These are phyloP conservation scores for Circinella umbellata DNA, from an alignment of 371 early-diverging fungal species.

Conservation along the genomic window DNA sequence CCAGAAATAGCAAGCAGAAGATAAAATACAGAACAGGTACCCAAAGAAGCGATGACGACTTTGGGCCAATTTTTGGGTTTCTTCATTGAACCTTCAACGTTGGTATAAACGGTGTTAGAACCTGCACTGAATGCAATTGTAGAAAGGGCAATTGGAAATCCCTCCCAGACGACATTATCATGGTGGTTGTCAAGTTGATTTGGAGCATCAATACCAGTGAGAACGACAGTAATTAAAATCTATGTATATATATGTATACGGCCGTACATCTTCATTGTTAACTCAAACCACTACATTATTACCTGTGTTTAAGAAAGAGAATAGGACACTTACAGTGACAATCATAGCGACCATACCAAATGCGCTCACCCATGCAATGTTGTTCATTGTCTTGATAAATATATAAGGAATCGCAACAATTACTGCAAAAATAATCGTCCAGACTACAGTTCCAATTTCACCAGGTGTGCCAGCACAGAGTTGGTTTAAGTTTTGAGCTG, in stretches of 20 bases:
- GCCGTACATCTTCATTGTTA: too few species aligned
- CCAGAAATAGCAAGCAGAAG: conserved; percentile 74
- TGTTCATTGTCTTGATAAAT: conserved; percentile 61
- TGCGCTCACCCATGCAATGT: conserved; percentile 64
- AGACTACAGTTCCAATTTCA: conserved; percentile 40
- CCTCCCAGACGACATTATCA: conserved; percentile 51
- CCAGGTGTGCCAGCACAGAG: conserved; percentile 38
- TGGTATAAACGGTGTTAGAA: conserved; percentile 82
- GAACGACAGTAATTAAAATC: conserved; percentile 43
- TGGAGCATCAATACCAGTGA: conserved; percentile 27
- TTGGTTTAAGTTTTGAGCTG: conserved; percentile 54
- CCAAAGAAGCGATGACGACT: conserved; percentile 67
- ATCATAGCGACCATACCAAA: conserved; percentile 62
- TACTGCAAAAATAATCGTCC: conserved; percentile 71
- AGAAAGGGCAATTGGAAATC: conserved; percentile 61
- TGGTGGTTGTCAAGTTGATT: conserved; percentile 28
- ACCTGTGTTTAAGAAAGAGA: too few species aligned
- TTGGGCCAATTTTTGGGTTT: conserved; percentile 76
- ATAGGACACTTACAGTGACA: conserved; percentile 26
- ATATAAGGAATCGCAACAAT: conserved; percentile 56
- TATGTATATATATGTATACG: neutral
- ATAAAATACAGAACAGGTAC: conserved; percentile 78
- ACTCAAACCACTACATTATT: too few species aligned
- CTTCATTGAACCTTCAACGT: conserved; percentile 85
- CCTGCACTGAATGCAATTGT: conserved; percentile 81